Conservation (phyloP, 345 rosid species). For the Odontarrhena argentea region DNA sequence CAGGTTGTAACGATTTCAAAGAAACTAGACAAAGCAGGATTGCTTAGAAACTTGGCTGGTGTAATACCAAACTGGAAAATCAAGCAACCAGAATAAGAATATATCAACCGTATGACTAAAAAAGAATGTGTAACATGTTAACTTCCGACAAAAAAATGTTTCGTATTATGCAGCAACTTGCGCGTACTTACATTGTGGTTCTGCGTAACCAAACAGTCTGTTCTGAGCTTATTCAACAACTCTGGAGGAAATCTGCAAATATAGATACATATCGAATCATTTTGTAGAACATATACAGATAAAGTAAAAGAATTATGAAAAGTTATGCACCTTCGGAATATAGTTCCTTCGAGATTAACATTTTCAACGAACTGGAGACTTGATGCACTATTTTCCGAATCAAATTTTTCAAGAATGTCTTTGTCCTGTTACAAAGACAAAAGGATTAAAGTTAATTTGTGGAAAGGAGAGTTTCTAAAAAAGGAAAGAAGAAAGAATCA, state of each 20-base stretch:
- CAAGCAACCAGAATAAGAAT: background rate
- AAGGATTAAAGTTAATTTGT: background rate
- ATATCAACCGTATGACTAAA: background rate
- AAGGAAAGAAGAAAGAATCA: constrained; percentile 2
- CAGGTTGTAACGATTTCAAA: constrained; percentile 80
- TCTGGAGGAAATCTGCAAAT: constrained; percentile 65
- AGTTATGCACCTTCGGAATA: constrained; percentile 71
- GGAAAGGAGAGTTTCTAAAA: background rate
- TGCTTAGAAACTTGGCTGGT: constrained; percentile 53
- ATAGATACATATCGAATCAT: background rate
- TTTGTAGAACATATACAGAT: background rate
- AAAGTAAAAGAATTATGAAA: background rate
- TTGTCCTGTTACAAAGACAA: constrained; percentile 55
- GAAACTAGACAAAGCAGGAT: constrained; percentile 59
- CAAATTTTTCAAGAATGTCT: constrained; percentile 74
- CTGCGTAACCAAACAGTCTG: constrained; percentile 91
- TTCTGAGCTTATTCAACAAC: constrained; percentile 63
- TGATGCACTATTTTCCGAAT: constrained; percentile 72
- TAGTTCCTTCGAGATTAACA: constrained; percentile 63
- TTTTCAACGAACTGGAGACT: constrained; percentile 72
- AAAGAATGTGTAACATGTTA: too few relatives aligned
- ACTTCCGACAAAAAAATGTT: too few relatives aligned
- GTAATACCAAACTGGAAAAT: constrained; percentile 74
- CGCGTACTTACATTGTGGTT: constrained; percentile 68
- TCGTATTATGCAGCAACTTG: background rate